Evolutionary conservation across 140 eudicot genomes (phyloP), one percentile per base, ranked within the genome.

Genomic region (Anethum foeniculum): DNA sequence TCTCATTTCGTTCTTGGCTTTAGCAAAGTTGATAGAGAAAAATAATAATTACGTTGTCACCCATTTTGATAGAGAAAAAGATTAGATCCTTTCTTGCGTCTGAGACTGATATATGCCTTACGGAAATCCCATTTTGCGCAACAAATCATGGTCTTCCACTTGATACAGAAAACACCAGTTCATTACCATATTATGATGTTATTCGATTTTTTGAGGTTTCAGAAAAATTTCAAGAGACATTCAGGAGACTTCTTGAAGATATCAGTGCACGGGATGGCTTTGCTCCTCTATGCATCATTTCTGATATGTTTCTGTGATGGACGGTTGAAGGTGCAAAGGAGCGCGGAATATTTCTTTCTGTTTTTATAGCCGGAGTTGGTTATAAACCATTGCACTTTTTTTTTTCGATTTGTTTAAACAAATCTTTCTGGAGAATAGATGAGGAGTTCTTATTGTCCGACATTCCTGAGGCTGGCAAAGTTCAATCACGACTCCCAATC

Each of bases 281-380:
- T 1, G 85, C 87, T 6, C 85, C 85, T 1, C 77, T 82, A 3
- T 90, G 96, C 71, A 80, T 92, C 36, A 69, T 88, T 10, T 84
- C 93, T 9, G 93, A 92, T 73, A 48, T 81, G 8, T 90, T 90
- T 68, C 77, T 65, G 86, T 89, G 92, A 1, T 92, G 93, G 93
- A 90, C 93, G 43, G 83, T 76, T 75, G 84, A 74, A 38, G 92
- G 89, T 7, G 96, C 91, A 1, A 62, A 79, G 83, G 73, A 28
- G 3, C 9, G 10, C 28, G 6, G 82, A 84, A 6, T 88, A 48
- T 18, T 65, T 65, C 39, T 11, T 65, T 65, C 72, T 7, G 21
- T 65, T 14, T 28, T 28, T 14, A 65, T 65, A 28, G 72, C 72
- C 13, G 71, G 71, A n/a, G 71, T 12, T 64, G 34, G 71, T 32